These are phyloP conservation scores for Puccinia polysora DNA, from an alignment of 1,284 basidiomycete species.

Conservation along the genomic window DNA sequence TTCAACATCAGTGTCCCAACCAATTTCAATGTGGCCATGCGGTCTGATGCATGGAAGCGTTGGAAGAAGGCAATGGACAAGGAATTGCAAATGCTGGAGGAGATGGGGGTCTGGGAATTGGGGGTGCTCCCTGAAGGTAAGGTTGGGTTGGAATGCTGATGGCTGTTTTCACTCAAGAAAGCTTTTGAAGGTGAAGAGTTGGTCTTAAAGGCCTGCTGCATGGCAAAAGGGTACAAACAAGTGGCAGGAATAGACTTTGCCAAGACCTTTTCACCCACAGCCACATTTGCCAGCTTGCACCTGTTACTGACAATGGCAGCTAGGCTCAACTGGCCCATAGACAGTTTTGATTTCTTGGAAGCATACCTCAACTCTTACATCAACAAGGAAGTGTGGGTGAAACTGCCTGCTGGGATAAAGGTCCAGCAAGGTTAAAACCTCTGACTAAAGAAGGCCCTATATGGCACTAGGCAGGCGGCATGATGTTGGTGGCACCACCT, in stretches of 20 bases:
- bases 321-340: neutral
- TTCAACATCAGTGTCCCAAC: neutral
- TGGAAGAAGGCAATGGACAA: neutral
- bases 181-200: neutral
- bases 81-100: neutral
- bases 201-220: neutral
- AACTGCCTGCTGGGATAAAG: neutral
- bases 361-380: neutral
- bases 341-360: neutral
- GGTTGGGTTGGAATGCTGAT: neutral
- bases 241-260: neutral
- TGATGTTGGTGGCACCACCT: slow-evolving; percentile 4
- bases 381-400: neutral
- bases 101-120: slow-evolving; percentile 5
- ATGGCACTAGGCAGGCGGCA: slow-evolving; percentile 6
- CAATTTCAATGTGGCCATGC: neutral
- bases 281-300: neutral
- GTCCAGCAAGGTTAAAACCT: neutral
- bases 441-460: slow-evolving; percentile 5
- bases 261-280: slow-evolving; percentile 4
- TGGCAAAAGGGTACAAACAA: neutral
- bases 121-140: neutral
- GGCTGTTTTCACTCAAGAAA: neutral
- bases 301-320: neutral
- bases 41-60: neutral